phyloP scores from a whole-genome alignment of 805 yeast species.

The Yamadazyma phyllophila region DNA sequence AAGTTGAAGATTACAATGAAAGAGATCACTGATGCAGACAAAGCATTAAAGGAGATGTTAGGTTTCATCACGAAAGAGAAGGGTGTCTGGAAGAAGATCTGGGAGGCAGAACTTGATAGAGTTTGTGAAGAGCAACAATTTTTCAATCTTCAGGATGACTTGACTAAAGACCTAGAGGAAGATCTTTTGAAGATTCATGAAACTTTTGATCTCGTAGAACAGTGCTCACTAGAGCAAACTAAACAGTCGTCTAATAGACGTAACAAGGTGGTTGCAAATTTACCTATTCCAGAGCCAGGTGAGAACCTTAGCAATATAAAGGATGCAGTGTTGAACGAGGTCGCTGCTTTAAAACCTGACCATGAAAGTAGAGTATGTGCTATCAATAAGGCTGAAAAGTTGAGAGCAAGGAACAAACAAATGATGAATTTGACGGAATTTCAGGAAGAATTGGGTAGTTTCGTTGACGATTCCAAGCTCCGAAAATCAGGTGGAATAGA shows the following conservation, averaged over 20 bases:
- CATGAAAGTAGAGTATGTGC: constrained; percentile 87
- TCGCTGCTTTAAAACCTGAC: constrained; percentile 74
- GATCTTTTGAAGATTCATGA: constrained; percentile 80
- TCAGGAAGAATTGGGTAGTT: constrained; percentile 80
- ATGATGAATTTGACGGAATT: constrained; percentile 60
- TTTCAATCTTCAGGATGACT: constrained; percentile 83
- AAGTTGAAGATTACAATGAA: constrained; percentile 65
- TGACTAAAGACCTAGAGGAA: constrained; percentile 72
- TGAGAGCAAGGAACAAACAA: constrained; percentile 69
- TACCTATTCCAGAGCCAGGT: constrained; percentile 58
- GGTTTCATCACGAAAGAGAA: constrained; percentile 66
- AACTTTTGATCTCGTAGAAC: constrained; percentile 76
- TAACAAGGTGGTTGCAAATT: constrained; percentile 37
- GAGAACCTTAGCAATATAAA: constrained; percentile 56
- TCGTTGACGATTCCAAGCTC: constrained; percentile 74
- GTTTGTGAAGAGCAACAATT: constrained; percentile 95
- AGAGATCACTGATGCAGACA: constrained; percentile 61
- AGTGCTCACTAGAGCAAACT: constrained; percentile 75
- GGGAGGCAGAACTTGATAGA: constrained; percentile 88
- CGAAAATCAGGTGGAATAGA: constrained; percentile 88
- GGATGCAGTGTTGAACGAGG: constrained; percentile 80
- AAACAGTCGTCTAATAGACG: constrained; percentile 50
- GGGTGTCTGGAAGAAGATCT: constrained; percentile 82
- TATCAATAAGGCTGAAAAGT: constrained; percentile 78
- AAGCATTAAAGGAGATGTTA: constrained; percentile 52